Conservation (phyloP, 1,284 basidiomycete species). For the Irpex lacteus region DNA sequence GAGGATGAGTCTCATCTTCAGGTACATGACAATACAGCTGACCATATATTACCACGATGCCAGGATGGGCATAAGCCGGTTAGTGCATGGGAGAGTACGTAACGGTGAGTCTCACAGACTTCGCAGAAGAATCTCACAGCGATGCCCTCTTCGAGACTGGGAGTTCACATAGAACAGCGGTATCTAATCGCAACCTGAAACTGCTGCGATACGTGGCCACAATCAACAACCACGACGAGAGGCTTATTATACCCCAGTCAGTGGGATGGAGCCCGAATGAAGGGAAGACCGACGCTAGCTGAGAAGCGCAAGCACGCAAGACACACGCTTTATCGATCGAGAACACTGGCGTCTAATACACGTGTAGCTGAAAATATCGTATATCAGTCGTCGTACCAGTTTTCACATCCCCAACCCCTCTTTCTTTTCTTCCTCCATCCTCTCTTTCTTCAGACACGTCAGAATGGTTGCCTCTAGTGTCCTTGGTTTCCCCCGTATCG, state of each 20-base stretch:
- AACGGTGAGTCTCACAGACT: background rate
- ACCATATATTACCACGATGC: background rate
- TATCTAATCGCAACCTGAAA: background rate
- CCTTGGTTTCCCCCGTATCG: slow-evolving; percentile 98
- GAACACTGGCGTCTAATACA: slow-evolving; percentile 11
- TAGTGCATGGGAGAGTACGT: background rate
- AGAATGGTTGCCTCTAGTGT: slow-evolving; percentile 81
- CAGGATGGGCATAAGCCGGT: background rate
- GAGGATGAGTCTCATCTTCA: too few species aligned
- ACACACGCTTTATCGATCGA: slow-evolving; percentile 12
- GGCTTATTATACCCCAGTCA: background rate
- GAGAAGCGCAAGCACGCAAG: slow-evolving; percentile 13
- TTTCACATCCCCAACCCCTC: slow-evolving; percentile 9
- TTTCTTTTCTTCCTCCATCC: slow-evolving; percentile 26
- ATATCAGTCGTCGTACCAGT: slow-evolving; percentile 13
- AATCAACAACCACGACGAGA: too few species aligned
- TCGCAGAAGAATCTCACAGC: background rate
- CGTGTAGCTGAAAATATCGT: slow-evolving; percentile 10
- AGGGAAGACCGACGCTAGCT: background rate
- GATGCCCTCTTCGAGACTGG: background rate
- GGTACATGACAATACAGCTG: too few species aligned
- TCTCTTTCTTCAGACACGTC: slow-evolving; percentile 18
- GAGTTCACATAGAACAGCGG: background rate
- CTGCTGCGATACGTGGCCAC: background rate
- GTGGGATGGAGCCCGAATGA: background rate